Evolutionary conservation across 2,329 filamentous ascomycete species (phyloP), one percentile per base, ranked within the genome.

Genomic region (Ascochyta lentis): DNA sequence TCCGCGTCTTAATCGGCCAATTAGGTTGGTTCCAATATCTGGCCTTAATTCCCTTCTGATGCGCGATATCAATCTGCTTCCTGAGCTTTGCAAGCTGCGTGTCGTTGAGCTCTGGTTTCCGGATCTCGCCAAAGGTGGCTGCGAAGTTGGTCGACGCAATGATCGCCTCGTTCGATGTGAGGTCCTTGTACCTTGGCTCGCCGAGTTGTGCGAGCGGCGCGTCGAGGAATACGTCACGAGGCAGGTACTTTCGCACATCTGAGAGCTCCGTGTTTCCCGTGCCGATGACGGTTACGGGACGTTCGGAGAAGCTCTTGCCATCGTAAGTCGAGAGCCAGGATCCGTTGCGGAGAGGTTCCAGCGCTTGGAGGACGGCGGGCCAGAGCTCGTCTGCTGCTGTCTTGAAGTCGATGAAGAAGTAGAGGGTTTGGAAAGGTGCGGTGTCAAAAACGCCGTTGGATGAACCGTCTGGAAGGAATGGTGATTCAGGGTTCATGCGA

Each of bases 381-480:
- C 83, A 87, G 1, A 86, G 86, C 29, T 77, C 77, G 0, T 73
- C 64, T 6, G 84, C 84, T 33, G 80, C 74, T 0, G 86, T 88
- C 71, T 89, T 89, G 54, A 87, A 65, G 66, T 89, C 86, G 54
- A 89, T 82, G 72, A 86, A 87, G 42, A 89, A 78, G 74, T 87
- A 87, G 6, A 89, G 77, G 0, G 86, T 88, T 69, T 88, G 85
- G 6, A 70, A 77, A 8, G 59, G 60, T 1, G 82, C 82, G 63
- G 84, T 84, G 70, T 89, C 86, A 66, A 81, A 89, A 13, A 89
- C 83, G 31, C 86, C 86, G 65, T 87, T 85, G 39, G 79, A 78
- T 4, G 83, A 84, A 6, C 76, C 72, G 0, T 69, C 66, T 3
- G 71, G 71, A 1, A 70, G 63, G 68, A 86, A 88, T 0, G 70